Base-by-base conservation (phyloP, 1,284 basidiomycete species). In the Malassezia brasiliensis region DNA sequence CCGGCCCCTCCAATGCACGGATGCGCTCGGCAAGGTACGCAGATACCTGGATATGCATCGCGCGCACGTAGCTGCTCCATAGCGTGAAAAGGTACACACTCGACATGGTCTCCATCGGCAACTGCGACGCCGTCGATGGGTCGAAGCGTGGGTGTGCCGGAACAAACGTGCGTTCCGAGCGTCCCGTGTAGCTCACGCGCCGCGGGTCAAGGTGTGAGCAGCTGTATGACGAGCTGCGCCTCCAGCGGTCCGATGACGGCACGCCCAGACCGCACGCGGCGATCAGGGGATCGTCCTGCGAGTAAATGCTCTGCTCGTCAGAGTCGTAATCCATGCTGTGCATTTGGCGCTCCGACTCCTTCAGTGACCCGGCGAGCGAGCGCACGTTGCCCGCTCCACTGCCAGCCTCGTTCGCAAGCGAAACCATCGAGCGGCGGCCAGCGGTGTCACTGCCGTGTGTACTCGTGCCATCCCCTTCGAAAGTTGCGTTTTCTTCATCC, bases 1-100 rank as follows among this genome's bases (percentile, higher is more conserved):
- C 25, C 14, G 14, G 8, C 7, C 11, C 20, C 11, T 49, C 36
- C 28, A 51, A 25, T 11, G 22, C 19, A 1, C 32, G 25, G 11
- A 47, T 31, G 22, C 54, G 55, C 30, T 38, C 50, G 6, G 25
- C 35, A 12, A 57, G 45, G 46, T 40, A 52, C 19, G 55, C 50
- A 1, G 46, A 40, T 20, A 34, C 39, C 40, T 57, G 55, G 28
- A 57, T 45, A 17, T 57, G 39, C 45, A 37, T 41, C 20, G 55
- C 55, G 32, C 55, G 55, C 3, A 57, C 28, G 20, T 50, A 52
- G 47, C 55, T 57, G 47, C 55, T 57, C 55, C 55, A 57, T 15
- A 57, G 47, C 32, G 55, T 57, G 32, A 57, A 57, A 12, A 57
- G 34, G 39, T 57, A 57, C 31, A 57, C 28, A 19, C 55, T 42